Conservation (phyloP, 1,284 basidiomycete genomes). For the Melampsora larici-populina region DNA sequence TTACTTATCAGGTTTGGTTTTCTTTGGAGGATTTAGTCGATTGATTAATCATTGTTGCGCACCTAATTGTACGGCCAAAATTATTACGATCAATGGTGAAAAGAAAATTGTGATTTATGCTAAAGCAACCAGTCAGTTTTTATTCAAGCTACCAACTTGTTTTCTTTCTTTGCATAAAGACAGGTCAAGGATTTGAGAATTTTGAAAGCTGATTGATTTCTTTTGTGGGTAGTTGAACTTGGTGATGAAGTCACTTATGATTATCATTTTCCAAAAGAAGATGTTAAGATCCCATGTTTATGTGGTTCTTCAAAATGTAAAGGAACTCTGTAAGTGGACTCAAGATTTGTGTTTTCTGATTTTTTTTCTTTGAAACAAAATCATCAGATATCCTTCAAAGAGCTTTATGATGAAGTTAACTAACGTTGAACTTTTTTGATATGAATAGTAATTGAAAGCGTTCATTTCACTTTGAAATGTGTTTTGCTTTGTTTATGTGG, state of each 20-base stretch:
- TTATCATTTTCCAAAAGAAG: constrained; percentile 54
- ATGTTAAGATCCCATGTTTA: constrained; percentile 55
- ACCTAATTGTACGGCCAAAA: constrained; percentile 95
- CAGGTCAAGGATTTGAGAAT: background rate
- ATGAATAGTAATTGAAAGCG: no score
- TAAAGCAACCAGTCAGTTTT: constrained; percentile 86
- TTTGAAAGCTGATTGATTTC: constrained; percentile 29
- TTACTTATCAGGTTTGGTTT: constrained; percentile 13
- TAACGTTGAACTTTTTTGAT: no score
- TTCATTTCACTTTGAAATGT: no score
- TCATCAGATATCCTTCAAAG: no score
- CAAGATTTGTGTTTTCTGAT: no score
- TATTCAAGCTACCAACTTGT: no score
- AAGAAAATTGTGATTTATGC: constrained; percentile 99
- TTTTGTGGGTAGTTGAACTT: constrained; percentile 71
- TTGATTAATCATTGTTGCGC: constrained; percentile 97
- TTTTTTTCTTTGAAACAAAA: no score
- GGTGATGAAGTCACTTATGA: constrained; percentile 54
- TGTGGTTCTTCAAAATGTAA: constrained; percentile 55
- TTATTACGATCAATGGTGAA: constrained; percentile 95
- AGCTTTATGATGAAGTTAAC: no score
- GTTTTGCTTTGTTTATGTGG: no score
- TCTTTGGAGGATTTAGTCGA: constrained; percentile 60
- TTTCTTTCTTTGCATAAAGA: constrained; percentile 50
- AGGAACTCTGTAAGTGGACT: constrained; percentile 46